Base-by-base conservation (phyloP, 345 rosid genomes). In the Gossypium herbaceum region DNA sequence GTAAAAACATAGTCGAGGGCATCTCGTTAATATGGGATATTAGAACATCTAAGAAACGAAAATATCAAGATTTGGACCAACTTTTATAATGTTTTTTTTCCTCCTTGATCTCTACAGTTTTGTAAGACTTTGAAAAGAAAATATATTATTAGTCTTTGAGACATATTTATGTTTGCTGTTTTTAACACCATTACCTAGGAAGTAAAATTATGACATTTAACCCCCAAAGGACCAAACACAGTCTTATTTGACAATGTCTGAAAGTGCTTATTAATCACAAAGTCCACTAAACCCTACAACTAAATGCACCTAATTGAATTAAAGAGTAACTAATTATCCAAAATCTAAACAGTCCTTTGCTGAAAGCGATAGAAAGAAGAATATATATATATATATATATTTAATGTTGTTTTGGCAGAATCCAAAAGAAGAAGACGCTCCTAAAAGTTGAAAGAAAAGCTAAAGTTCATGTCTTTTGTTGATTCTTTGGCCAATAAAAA, bases 1-100 rank as follows among this genome's bases (percentile, higher is more conserved):
- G 43, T 47, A 75, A 57, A 70, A 57, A 43, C 89, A 70, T 86
- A 75, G 89, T 77, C 89, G 89, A 86, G 87, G 78, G 89, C 81
- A 86, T 86, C 89, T 80, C 19, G 2, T 44, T 57, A 48, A 56
- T 66, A 73, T 71, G 67, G 39, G 48, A 82, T 77, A 47, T 68
- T n/a, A 25, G 56, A 68, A 48, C 57, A 27, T 68, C 22, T 48
- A 68, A 68, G 41, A 48, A 48, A 24, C 8, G 43, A 68, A 48
- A 25, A 48, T 19, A 15, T 16, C 13, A 68, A 24, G 72, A 68
- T 3, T 20, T 68, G 41, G 83, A 75, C 84, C 74, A 66, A 72
- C 55, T 77, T 68, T 77, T 65, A 51, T 20, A 12, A 71, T 68
- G 76, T 68, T 29, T 27, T 2, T n/a, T 17, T n/a, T 2, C 12